A percentile compares a stretch with the other conserved stretches of the same genome.
Conservation (phyloP, 257 asterid species). For the Hygrophila difformis region DNA sequence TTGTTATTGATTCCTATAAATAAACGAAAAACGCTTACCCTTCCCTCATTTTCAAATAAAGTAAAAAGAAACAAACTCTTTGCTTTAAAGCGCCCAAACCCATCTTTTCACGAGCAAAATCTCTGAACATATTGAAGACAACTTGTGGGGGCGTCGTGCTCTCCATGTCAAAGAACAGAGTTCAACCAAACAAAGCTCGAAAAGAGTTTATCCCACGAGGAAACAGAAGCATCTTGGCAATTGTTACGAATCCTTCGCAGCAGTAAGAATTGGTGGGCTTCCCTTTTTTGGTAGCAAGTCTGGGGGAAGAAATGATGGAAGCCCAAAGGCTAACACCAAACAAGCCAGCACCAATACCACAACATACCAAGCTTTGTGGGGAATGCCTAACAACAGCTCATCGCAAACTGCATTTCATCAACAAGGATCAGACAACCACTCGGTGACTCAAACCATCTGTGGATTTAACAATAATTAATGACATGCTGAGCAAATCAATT, state of each 20-base stretch:
- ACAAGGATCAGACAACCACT: constrained; percentile 13
- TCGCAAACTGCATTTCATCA: constrained; percentile 80
- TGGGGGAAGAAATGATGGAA: constrained; percentile 60
- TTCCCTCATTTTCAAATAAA: no score
- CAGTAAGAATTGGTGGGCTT: constrained; percentile 25
- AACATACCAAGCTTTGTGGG: constrained; percentile 73
- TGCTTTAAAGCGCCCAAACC: no score
- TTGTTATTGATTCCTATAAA: no score
- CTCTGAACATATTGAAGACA: no score
- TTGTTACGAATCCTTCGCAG: constrained; percentile 45
- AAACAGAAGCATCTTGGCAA: no score
- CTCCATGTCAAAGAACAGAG: no score
- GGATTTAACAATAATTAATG: background rate
- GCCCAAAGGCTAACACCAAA: constrained; percentile 45
- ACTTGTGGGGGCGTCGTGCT: no score
- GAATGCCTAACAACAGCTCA: constrained; percentile 71
- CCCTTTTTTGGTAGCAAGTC: constrained; percentile 48
- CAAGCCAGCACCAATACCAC: constrained; percentile 44
- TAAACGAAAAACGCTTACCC: no score
- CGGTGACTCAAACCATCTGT: background rate
- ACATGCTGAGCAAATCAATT: background rate
- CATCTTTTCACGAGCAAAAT: no score
- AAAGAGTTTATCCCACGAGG: no score
- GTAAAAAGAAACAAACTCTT: no score
- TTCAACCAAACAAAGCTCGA: no score